Evolutionary conservation across 2,329 filamentous ascomycete genomes (phyloP).

Genomic region (Leptographium galeiforme): DNA sequence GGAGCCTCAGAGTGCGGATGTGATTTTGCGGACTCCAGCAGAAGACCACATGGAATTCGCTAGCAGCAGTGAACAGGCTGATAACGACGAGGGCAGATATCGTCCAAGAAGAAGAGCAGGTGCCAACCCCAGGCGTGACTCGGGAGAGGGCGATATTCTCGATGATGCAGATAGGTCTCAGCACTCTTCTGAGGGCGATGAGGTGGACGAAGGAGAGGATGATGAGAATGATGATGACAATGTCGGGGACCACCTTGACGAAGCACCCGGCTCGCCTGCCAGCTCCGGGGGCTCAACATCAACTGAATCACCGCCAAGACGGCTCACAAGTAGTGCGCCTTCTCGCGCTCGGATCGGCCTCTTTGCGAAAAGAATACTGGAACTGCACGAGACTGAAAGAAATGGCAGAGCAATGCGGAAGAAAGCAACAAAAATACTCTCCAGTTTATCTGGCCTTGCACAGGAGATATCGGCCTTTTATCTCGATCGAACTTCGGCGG

Average conservation of each 20-base stretch:
- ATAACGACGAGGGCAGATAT: slow-evolving; percentile 8
- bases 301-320: slow-evolving; percentile 39
- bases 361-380: slow-evolving; percentile 71
- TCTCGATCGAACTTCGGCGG: slow-evolving; percentile 35
- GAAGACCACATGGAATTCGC: background rate
- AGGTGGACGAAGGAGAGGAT: slow-evolving; percentile 13
- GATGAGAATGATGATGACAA: slow-evolving; percentile 39
- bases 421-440: slow-evolving; percentile 64
- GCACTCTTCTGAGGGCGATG: slow-evolving; percentile 38
- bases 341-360: slow-evolving; percentile 60
- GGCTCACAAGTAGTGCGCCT: slow-evolving; percentile 35
- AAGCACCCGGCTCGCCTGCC: slow-evolving; percentile 51
- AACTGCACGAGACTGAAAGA: slow-evolving; percentile 66
- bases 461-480: slow-evolving; percentile 61
- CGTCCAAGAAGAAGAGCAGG: slow-evolving; percentile 7
- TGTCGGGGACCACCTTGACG: slow-evolving; percentile 38
- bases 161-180: slow-evolving; percentile 26
- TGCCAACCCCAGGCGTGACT: slow-evolving; percentile 21
- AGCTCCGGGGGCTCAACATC: slow-evolving; percentile 56
- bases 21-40: background rate
- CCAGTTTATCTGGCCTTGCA: slow-evolving; percentile 58
- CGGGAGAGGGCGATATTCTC: slow-evolving; percentile 18
- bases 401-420: slow-evolving; percentile 59
- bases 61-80: slow-evolving; percentile 11
- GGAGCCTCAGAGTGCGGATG: slow-evolving; percentile 15